Evolutionary conservation across 108 stramenopile genomes (phyloP), one percentile per base, ranked within the genome.

Genomic region (Bacterosira constricta): DNA sequence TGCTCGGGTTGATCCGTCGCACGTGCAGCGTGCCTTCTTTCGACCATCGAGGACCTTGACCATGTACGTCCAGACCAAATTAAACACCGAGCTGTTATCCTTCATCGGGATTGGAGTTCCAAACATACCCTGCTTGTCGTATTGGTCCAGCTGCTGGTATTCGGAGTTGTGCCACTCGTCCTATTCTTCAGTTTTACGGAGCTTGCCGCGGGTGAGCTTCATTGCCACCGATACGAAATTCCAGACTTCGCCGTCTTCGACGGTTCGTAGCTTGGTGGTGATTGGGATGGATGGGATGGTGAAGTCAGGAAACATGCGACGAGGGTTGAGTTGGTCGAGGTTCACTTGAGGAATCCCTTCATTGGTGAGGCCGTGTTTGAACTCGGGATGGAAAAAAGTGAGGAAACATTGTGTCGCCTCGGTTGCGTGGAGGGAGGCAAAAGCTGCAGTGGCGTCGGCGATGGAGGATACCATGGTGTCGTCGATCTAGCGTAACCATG

Each of bases 1-100:
- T 1, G 25, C 35, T 3, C 38, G n/a, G 9, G 65, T 39, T 3
- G 65, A 66, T 8, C 65, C 50, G 32, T 66, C 65, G 26, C 51
- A 52, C 3, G 65, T 42, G 8, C 3, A 39, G 0, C 52, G 52
- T 36, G 65, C 65, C 52, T 66, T 66, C 15, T 66, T 66, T 23
- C 52, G 52, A 39, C 25, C 37, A 41, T 64, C 46, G 17, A 46
- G 0, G 6, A 35, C 32, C 38, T 66, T 66, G 13, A 53, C 37
- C 9, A 49, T 11, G 26, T 66, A 66, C 1, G 65, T 66, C 52
- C 65, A 66, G 6, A 66, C 35, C 65, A 21, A 7, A 10, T 52
- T 3, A 52, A 52, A 52, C 29, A 52, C 51, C 51, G 3, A n/a
- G 21, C 10, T 9, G 9, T 50, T 5, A 18, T 21, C 36, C 52